Base-by-base conservation (phyloP, 805 yeast genomes). In the Limtongia smithiae region DNA sequence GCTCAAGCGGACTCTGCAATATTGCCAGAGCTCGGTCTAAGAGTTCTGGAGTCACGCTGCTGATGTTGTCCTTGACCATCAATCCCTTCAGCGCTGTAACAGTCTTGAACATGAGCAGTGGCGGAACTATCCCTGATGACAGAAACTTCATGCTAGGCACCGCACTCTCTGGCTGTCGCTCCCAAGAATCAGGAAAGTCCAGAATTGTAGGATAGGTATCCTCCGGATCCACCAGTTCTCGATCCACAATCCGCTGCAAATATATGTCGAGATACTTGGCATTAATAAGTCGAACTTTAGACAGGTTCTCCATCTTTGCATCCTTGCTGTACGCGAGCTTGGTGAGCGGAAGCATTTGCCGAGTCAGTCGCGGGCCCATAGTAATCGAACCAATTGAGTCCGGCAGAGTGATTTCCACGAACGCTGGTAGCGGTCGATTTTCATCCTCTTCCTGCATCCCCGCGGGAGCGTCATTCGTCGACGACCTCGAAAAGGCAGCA, bases 241-340 rank as follows among this genome's bases (percentile, higher is more conserved):
- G 18, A 12, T 31, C 41, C 24, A 47, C 11, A 8, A 34, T 18
- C 21, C 52, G 44, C n/a, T 37, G 41, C 9, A 51, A 33, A 27
- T 43, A 22, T 7, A 41, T 48, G 25, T 51, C 55, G 14, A 51
- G 43, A 31, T 44, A 51, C 5, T 34, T n/a, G 4, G 52, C 49
- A 25, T 51, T 51, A 15, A 50, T 18, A 3, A 21, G 7, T 17
- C 55, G 48, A 2, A 39, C 17, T n/a, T 40, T 30, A 24, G 45
- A 20, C 20, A 43, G 8, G 30, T 39, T 40, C 33, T 50, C 55
- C 14, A 20, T 18, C 30, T 34, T 22, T 4, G 55, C 55, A 24
- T 41, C 20, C 4, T 22, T 25, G 25, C 46, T 50, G 20, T 31
- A 41, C 7, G 51, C 28, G 22, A 37, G 18, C 25, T 50, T 46